Conservation (phyloP, 164 flowering plant species). For the Houttuynia cordata region DNA sequence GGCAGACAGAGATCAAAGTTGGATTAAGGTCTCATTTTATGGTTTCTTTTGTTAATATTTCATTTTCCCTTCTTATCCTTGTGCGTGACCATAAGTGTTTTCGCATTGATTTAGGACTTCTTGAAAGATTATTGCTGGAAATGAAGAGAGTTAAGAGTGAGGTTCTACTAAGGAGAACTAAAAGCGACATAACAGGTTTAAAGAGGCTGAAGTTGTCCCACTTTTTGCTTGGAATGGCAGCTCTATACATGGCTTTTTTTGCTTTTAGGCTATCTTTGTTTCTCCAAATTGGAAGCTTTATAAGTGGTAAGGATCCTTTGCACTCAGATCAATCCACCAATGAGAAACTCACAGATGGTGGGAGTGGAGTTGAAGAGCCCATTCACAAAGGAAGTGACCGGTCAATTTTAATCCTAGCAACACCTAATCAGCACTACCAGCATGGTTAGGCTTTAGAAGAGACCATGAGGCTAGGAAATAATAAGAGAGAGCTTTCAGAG, state of each 20-base stretch:
- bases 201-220: slow-evolving; percentile 60
- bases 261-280: slow-evolving; percentile 52
- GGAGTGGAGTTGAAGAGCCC: slow-evolving; percentile 34
- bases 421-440: slow-evolving; percentile 28
- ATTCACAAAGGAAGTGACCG: slow-evolving; percentile 18
- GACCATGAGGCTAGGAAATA: slow-evolving; percentile 32
- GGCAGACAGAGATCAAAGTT: no score
- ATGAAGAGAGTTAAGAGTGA: slow-evolving; percentile 3
- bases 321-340: slow-evolving; percentile 15
- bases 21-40: no score
- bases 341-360: slow-evolving; percentile 22
- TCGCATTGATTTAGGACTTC: no score
- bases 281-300: slow-evolving; percentile 36
- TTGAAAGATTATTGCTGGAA: neutral
- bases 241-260: slow-evolving; percentile 60
- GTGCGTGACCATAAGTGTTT: no score
- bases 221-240: slow-evolving; percentile 41
- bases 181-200: slow-evolving; percentile 27
- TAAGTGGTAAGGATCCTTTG: slow-evolving; percentile 38
- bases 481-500: slow-evolving; percentile 34
- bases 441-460: slow-evolving; percentile 48
- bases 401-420: neutral
- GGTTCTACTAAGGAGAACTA: slow-evolving; percentile 20
- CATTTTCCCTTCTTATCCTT: no score
- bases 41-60: no score